Percentiles rank a stretch among this genome's conserved stretches.
phyloP scores from a whole-genome alignment of 768 basidiomycete species.

The Nevesoporus exiguus region DNA sequence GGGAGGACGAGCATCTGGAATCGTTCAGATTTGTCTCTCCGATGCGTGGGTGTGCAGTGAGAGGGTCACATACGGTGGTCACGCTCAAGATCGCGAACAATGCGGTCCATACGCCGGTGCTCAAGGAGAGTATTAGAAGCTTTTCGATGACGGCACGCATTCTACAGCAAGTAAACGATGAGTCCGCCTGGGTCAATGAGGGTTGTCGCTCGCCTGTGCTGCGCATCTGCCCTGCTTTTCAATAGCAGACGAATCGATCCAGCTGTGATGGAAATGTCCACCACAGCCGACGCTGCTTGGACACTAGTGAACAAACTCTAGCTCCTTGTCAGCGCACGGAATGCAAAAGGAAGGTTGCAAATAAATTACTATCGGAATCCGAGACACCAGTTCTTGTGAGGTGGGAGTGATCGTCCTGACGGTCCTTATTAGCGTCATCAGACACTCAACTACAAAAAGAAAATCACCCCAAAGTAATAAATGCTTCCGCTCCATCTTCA shows the following conservation, averaged over 20 bases:
- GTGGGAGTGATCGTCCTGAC: slow-evolving; percentile 15
- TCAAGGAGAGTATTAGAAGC: slow-evolving; percentile 9
- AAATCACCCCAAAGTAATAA: slow-evolving; percentile 13
- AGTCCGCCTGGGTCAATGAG: not conserved
- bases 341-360: not conserved
- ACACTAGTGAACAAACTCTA: slow-evolving; percentile 7
- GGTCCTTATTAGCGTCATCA: not conserved
- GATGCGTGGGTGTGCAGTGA: not conserved
- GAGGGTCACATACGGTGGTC: slow-evolving; percentile 8
- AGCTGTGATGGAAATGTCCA: slow-evolving; percentile 17
- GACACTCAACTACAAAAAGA: not conserved
- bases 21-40: not conserved
- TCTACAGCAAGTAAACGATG: not conserved
- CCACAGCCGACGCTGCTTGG: slow-evolving; percentile 6
- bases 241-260: slow-evolving; percentile 8
- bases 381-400: slow-evolving; percentile 7
- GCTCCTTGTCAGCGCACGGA: not conserved
- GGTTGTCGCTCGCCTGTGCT: slow-evolving; percentile 1
- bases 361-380: slow-evolving; percentile 4
- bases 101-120: slow-evolving; percentile 14
- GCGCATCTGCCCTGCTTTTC: slow-evolving; percentile 18
- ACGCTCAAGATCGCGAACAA: slow-evolving; percentile 12
- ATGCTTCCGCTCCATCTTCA: slow-evolving; percentile 9
- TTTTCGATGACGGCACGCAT: slow-evolving; percentile 17
- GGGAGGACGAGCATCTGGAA: not conserved